These are phyloP conservation scores for Stachybotrys elegans DNA, from an alignment of 2,329 filamentous ascomycete genomes.

Conservation along the genomic window DNA sequence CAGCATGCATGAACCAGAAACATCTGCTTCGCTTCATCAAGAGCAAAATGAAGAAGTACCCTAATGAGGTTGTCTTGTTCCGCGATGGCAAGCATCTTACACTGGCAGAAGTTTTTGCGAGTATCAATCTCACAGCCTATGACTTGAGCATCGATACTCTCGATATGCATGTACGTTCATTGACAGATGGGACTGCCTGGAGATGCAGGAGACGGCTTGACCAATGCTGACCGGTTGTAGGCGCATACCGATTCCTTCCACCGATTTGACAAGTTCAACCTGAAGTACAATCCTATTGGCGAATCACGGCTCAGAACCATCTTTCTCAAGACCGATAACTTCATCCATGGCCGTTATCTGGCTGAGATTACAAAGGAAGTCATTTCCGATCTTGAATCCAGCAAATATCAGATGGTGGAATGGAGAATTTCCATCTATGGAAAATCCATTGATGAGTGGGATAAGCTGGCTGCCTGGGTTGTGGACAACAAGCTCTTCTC, in stretches of 20 bases:
- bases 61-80: conserved; percentile 88
- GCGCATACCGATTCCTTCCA: conserved; percentile 98
- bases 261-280: conserved; percentile 98
- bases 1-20: conserved; percentile 99
- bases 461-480: conserved; percentile 95
- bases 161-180: conserved; percentile 82
- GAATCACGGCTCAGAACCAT: conserved; percentile 96
- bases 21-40: conserved; percentile 98
- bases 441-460: conserved; percentile 89
- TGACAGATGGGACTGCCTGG: no score
- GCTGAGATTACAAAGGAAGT: conserved; percentile 98
- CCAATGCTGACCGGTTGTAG: conserved; percentile 30
- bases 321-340: conserved; percentile 97
- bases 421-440: conserved; percentile 99
- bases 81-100: conserved; percentile 91
- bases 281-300: conserved; percentile 97
- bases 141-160: conserved; percentile 97
- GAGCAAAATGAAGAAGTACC: conserved; percentile 98
- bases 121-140: conserved; percentile 95
- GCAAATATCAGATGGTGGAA: conserved; percentile 99
- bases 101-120: conserved; percentile 88
- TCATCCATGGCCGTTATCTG: conserved; percentile 90
- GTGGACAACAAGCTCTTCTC: conserved; percentile 98
- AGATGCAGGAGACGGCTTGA: no score
- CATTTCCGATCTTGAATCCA: conserved; percentile 92